These are phyloP conservation scores for Aschersonia sp. DNA, from an alignment of 2,329 filamentous ascomycete species.

Conservation along the genomic window DNA sequence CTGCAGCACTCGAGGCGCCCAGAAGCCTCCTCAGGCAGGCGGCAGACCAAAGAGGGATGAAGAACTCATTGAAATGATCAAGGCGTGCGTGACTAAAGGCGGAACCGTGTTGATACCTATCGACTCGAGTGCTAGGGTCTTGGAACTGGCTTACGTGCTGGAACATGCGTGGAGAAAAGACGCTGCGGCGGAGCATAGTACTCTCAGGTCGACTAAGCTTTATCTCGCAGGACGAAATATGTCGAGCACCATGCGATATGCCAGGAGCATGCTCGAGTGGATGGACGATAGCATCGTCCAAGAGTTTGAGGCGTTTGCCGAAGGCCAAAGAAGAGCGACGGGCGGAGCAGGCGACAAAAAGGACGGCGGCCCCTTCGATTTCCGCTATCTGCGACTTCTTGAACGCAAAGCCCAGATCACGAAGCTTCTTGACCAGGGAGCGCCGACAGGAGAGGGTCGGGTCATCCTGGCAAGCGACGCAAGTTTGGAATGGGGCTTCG, in stretches of 20 bases:
- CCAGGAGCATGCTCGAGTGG: constrained; percentile 95
- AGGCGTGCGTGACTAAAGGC: constrained; percentile 60
- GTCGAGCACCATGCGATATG: constrained; percentile 78
- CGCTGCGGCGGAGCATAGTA: constrained; percentile 33
- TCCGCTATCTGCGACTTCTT: constrained; percentile 69
- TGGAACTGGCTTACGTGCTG: constrained; percentile 83
- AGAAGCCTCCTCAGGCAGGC: constrained; percentile 54
- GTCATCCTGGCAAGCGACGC: constrained; percentile 87
- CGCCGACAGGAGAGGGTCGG: constrained; percentile 30
- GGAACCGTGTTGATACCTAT: constrained; percentile 89
- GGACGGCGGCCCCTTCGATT: constrained; percentile 68
- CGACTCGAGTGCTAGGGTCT: constrained; percentile 85
- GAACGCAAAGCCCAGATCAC: constrained; percentile 73
- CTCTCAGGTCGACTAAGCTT: constrained; percentile 42
- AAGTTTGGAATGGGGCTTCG: constrained; percentile 90
- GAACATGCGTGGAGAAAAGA: constrained; percentile 82
- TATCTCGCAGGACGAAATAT: constrained; percentile 80
- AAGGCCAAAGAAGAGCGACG: constrained; percentile 32
- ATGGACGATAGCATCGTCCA: constrained; percentile 94
- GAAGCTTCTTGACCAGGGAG: constrained; percentile 39
- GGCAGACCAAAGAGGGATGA: constrained; percentile 76
- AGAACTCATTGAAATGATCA: constrained; percentile 70
- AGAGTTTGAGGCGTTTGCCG: constrained; percentile 67
- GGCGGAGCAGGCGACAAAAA: constrained; percentile 34
- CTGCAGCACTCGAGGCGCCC: constrained; percentile 74